Conservation (phyloP, 345 rosid species). For the Melaleuca quinquenervia region DNA sequence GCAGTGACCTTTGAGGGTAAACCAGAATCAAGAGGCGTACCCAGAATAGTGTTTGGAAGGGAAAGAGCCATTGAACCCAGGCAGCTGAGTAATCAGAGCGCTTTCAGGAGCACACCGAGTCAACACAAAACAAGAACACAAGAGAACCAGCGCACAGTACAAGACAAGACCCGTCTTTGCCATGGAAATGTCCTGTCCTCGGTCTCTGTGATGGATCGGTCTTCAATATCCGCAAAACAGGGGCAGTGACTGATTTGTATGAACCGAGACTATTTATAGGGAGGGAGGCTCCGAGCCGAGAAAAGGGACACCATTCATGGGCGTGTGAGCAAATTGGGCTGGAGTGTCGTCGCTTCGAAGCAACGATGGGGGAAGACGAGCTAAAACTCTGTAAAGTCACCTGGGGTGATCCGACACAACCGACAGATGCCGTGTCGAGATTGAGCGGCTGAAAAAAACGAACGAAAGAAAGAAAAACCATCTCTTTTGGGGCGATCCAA, state of each 20-base stretch:
- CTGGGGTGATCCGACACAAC: rapidly evolving
- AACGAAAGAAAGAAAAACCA: neutral
- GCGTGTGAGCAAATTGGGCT: neutral
- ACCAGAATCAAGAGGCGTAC: neutral
- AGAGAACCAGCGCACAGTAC: neutral
- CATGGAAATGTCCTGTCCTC: neutral
- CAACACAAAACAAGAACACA: neutral
- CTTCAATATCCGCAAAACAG: neutral
- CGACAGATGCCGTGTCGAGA: neutral
- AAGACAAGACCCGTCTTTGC: neutral
- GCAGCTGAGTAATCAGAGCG: constrained; percentile 1
- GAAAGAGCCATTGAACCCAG: constrained; percentile 10
- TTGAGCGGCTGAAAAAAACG: neutral
- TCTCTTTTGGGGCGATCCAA: neutral
- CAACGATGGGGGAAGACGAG: neutral
- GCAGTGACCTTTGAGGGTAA: neutral
- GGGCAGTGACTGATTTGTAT: neutral
- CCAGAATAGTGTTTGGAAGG: constrained; percentile 13
- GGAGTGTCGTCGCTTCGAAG: neutral
- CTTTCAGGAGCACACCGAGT: constrained; percentile 1
- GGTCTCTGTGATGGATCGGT: neutral
- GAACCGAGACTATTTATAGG: neutral
- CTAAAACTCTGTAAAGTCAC: neutral
- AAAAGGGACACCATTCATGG: neutral
- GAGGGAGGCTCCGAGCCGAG: neutral